phyloP scores from a whole-genome alignment of 2,329 filamentous ascomycete species.

The Monosporascus sp. region DNA sequence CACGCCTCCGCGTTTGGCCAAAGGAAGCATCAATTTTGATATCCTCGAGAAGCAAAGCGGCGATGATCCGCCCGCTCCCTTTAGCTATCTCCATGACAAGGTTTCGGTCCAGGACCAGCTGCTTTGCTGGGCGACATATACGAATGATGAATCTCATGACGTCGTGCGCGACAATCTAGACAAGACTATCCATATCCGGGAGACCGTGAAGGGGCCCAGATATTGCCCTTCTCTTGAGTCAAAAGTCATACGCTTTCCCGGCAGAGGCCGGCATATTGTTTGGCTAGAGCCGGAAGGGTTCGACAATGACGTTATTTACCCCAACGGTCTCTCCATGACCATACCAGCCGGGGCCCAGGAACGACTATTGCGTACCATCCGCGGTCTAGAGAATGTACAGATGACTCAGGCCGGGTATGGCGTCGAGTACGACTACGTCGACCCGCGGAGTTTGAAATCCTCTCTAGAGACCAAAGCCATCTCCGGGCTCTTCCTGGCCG shows the following conservation, averaged over 20 bases:
- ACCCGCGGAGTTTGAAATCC: constrained; percentile 80
- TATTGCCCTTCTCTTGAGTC: constrained; percentile 96
- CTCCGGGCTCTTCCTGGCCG: constrained; percentile 80
- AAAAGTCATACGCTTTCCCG: constrained; percentile 81
- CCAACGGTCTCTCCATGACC: constrained; percentile 96
- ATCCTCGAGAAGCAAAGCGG: constrained; percentile 68
- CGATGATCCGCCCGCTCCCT: constrained; percentile 81
- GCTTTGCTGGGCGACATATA: constrained; percentile 81
- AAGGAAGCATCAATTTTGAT: constrained; percentile 74
- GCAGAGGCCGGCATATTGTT: constrained; percentile 78
- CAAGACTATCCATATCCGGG: constrained; percentile 92
- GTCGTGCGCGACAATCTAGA: constrained; percentile 86
- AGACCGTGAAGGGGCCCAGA: constrained; percentile 87
- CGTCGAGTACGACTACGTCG: constrained; percentile 97
- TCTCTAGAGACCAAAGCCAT: constrained; percentile 94
- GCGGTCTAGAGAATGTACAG: constrained; percentile 78
- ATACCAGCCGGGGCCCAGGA: constrained; percentile 85
- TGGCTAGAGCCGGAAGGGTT: constrained; percentile 98
- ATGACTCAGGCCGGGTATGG: constrained; percentile 97
- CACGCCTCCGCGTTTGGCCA: constrained; percentile 82
- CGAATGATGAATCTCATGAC: constrained; percentile 75
- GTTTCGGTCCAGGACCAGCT: constrained; percentile 80
- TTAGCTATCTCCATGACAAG: constrained; percentile 79
- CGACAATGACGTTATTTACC: constrained; percentile 83
- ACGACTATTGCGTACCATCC: constrained; percentile 76